These are phyloP conservation scores for Waltiozyma solani DNA, from an alignment of 1,139 yeast species.

Conservation along the genomic window DNA sequence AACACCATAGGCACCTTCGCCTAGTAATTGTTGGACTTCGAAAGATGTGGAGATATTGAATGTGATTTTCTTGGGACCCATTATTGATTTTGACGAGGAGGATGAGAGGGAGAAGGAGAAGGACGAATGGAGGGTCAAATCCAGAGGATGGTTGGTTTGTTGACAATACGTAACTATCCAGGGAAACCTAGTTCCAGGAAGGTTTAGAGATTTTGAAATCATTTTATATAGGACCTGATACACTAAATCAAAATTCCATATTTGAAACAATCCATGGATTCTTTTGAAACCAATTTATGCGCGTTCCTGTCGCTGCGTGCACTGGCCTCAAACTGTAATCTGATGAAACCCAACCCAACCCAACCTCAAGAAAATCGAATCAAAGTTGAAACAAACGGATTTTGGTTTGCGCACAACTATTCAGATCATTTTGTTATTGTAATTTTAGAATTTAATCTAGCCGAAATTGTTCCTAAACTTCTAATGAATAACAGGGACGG, in stretches of 20 bases:
- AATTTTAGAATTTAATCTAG: too few relatives aligned
- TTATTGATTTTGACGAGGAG: not conserved
- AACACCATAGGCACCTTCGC: constrained; percentile 96
- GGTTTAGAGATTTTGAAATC: not conserved
- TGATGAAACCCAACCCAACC: too few relatives aligned
- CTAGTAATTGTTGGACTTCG: constrained; percentile 74
- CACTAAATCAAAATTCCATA: not conserved
- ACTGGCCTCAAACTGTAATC: not conserved
- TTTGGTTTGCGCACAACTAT: too few relatives aligned
- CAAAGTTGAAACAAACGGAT: not conserved
- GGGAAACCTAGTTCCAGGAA: not conserved
- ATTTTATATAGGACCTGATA: not conserved
- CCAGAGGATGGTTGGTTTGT: too few relatives aligned
- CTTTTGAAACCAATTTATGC: not conserved
- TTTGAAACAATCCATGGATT: not conserved
- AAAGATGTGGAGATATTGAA: constrained; percentile 87
- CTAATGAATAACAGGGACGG: too few relatives aligned
- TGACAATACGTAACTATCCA: too few relatives aligned
- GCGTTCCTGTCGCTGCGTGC: not conserved
- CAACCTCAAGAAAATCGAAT: not conserved
- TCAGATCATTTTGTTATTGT: too few relatives aligned
- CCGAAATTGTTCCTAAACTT: too few relatives aligned
- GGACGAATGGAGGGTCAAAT: too few relatives aligned
- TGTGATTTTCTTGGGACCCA: constrained; percentile 39
- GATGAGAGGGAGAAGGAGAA: too few relatives aligned